Conservation (phyloP, 108 stramenopile genomes). For the Cylindrotheca closterium region DNA sequence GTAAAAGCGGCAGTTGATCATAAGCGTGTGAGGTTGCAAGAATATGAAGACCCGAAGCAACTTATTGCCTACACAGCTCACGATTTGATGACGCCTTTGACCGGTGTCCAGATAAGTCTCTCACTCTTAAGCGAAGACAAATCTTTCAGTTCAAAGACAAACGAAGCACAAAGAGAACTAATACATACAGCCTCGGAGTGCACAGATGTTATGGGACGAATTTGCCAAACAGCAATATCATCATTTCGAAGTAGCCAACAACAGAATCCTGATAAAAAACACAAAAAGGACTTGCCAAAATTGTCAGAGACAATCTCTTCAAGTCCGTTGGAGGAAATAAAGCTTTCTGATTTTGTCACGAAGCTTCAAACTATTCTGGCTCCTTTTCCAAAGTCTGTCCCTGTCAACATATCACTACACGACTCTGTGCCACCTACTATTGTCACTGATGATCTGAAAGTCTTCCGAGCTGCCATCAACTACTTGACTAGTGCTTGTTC, state of each 20-base stretch:
- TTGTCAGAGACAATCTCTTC: neutral
- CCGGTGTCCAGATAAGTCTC: slow-evolving; percentile 62
- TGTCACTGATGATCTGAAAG: slow-evolving; percentile 54
- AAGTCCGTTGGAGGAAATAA: slow-evolving; percentile 2
- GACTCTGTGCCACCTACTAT: slow-evolving; percentile 41
- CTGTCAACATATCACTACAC: slow-evolving; percentile 48
- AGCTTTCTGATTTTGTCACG: slow-evolving; percentile 42
- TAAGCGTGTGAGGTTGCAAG: slow-evolving; percentile 30
- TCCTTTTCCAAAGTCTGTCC: slow-evolving; percentile 61
- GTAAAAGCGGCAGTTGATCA: slow-evolving; percentile 47
- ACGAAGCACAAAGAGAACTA: slow-evolving; percentile 44
- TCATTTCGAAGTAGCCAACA: slow-evolving; percentile 38
- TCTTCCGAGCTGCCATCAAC: slow-evolving; percentile 69
- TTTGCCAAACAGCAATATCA: slow-evolving; percentile 63
- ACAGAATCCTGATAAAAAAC: slow-evolving; percentile 8
- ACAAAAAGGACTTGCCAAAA: neutral
- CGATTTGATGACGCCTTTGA: slow-evolving; percentile 76
- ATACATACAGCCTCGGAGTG: slow-evolving; percentile 44
- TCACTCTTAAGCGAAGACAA: slow-evolving; percentile 54
- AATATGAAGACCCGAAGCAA: slow-evolving; percentile 39
- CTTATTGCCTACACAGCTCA: slow-evolving; percentile 68
- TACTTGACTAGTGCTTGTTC: slow-evolving; percentile 69
- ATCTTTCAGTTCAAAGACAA: slow-evolving; percentile 23
- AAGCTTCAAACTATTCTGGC: slow-evolving; percentile 52
- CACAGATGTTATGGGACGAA: slow-evolving; percentile 56